These are phyloP conservation scores for Solanum bulbocastanum DNA, from an alignment of 257 asterid species.

Conservation along the genomic window DNA sequence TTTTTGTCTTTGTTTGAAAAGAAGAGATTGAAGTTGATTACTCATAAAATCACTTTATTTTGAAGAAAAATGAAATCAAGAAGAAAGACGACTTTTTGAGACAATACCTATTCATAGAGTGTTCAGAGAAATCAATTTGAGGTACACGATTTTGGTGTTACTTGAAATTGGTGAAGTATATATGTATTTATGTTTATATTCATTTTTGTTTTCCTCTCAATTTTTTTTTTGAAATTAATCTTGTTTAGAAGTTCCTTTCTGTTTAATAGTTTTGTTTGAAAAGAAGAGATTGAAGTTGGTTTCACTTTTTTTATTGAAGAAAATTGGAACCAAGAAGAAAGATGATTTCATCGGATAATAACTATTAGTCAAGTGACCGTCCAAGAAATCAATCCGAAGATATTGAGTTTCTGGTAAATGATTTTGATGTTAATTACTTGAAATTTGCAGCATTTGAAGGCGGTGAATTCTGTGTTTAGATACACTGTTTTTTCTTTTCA, in stretches of 20 bases:
- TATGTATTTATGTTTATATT: neutral
- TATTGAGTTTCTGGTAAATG: neutral
- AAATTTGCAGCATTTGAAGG: neutral
- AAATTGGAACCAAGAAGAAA: neutral
- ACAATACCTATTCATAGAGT: neutral
- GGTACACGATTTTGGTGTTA: neutral
- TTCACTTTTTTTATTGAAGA: neutral
- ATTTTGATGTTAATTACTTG: neutral
- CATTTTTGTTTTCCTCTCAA: neutral
- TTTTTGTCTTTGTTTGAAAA: neutral
- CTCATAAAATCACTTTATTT: neutral
- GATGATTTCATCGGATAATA: neutral
- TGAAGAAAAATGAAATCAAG: neutral
- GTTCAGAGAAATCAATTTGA: neutral
- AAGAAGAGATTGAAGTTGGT: neutral
- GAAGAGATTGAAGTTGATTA: neutral
- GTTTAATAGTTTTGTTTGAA: neutral
- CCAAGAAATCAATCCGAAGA: neutral
- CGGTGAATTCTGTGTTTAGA: neutral
- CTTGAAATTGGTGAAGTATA: neutral
- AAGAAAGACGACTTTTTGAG: neutral
- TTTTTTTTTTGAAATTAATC: neutral
- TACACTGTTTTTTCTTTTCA: neutral
- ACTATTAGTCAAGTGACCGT: neutral
- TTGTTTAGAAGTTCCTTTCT: neutral